Evolutionary conservation across 768 basidiomycete species (phyloP).

Genomic region (Leccinum imitatum): DNA sequence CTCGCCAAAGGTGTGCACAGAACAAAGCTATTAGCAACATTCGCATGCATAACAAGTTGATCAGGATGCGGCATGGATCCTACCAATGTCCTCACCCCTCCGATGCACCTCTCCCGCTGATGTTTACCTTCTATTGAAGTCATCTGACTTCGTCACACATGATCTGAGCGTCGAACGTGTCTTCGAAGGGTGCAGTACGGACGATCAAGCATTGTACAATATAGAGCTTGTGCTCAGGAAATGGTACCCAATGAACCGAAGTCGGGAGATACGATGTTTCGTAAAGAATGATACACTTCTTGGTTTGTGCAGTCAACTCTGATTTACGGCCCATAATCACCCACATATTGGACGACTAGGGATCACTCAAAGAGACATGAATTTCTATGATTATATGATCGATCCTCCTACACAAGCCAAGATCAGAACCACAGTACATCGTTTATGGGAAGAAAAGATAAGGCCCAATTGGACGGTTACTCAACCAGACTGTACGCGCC

Average conservation of each 20-base stretch:
- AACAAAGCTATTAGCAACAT: neutral
- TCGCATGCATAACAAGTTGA: slow-evolving; percentile 1
- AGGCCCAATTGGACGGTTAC: slow-evolving; percentile 52
- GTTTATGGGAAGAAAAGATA: slow-evolving; percentile 72
- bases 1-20: slow-evolving; percentile 70
- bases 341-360: slow-evolving; percentile 40
- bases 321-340: neutral
- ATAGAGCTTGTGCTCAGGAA: slow-evolving; percentile 87
- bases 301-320: slow-evolving; percentile 44
- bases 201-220: slow-evolving; percentile 42
- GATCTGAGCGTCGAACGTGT: slow-evolving; percentile 62
- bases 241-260: slow-evolving; percentile 83
- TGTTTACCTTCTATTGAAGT: slow-evolving; percentile 89
- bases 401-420: slow-evolving; percentile 51
- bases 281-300: slow-evolving; percentile 69
- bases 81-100: slow-evolving; percentile 79
- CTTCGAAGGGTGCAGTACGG: slow-evolving; percentile 60
- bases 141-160: slow-evolving; percentile 85
- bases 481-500: slow-evolving; percentile 62
- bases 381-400: slow-evolving; percentile 85
- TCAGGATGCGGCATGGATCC: slow-evolving; percentile 90
- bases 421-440: slow-evolving; percentile 50
- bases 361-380: slow-evolving; percentile 84
- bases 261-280: slow-evolving; percentile 89
- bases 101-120: slow-evolving; percentile 88